Conservation (phyloP, 1,284 basidiomycete genomes). For the Irpex sp. region DNA sequence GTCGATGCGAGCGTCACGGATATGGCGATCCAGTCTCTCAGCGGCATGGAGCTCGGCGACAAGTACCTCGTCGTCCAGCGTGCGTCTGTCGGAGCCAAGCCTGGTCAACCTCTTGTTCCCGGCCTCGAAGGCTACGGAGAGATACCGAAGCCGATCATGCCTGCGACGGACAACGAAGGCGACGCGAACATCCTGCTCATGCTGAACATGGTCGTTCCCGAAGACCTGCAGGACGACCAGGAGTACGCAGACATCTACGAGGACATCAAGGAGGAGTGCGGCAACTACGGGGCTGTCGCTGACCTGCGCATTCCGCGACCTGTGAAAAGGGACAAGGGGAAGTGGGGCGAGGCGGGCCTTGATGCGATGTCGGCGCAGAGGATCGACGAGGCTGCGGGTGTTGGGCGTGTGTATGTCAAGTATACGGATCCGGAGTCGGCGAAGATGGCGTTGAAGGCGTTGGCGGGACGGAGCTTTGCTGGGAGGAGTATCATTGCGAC, state of each 20-base stretch:
- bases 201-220: slow-evolving; percentile 98
- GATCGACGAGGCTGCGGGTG: slow-evolving; percentile 84
- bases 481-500: slow-evolving; percentile 88
- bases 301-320: slow-evolving; percentile 90
- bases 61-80: slow-evolving; percentile 96
- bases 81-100: slow-evolving; percentile 88
- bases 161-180: slow-evolving; percentile 61
- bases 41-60: slow-evolving; percentile 97
- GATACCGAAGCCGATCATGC: slow-evolving; percentile 80
- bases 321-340: slow-evolving; percentile 77
- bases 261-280: slow-evolving; percentile 93
- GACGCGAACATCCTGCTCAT: slow-evolving; percentile 88
- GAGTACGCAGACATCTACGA: slow-evolving; percentile 95
- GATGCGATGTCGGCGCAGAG: slow-evolving; percentile 66
- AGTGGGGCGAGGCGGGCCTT: slow-evolving; percentile 71
- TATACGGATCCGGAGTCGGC: slow-evolving; percentile 65
- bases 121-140: slow-evolving; percentile 72
- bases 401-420: slow-evolving; percentile 92
- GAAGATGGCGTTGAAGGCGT: slow-evolving; percentile 69
- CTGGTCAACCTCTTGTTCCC: slow-evolving; percentile 56
- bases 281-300: slow-evolving; percentile 78
- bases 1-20: slow-evolving; percentile 88
- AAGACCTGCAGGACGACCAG: slow-evolving; percentile 88
- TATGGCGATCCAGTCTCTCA: slow-evolving; percentile 92
- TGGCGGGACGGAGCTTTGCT: slow-evolving; percentile 90